phyloP scores from a whole-genome alignment of 306 rosid species.

The Prunus mume region DNA sequence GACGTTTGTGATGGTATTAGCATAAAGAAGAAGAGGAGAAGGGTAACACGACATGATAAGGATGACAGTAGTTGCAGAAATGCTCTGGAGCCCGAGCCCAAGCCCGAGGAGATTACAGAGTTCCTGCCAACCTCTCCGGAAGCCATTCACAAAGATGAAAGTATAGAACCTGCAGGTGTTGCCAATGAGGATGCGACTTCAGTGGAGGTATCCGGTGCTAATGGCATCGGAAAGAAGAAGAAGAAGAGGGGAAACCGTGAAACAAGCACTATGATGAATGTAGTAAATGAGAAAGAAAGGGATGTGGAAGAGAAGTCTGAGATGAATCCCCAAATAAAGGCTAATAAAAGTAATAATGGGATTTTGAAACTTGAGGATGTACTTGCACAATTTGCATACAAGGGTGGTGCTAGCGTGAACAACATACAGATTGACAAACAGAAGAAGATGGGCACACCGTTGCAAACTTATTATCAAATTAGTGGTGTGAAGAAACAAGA shows the following conservation, averaged over 20 bases:
- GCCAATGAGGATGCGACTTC: background rate
- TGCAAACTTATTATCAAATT: background rate
- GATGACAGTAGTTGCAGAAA: background rate
- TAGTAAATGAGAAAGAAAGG: background rate
- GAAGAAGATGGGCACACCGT: background rate
- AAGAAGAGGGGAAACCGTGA: background rate
- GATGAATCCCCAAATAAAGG: background rate
- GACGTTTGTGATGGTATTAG: background rate
- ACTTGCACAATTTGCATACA: conserved; percentile 8
- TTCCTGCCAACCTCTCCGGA: background rate
- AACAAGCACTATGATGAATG: background rate
- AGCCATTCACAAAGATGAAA: background rate
- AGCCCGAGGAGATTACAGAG: background rate
- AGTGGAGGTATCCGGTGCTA: background rate
- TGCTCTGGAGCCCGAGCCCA: background rate
- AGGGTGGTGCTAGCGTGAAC: background rate
- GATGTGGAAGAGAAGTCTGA: background rate
- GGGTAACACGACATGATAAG: background rate
- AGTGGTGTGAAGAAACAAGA: background rate
- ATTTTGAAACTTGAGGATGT: conserved; percentile 16
- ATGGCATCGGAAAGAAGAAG: background rate
- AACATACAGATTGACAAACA: background rate
- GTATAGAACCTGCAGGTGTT: background rate
- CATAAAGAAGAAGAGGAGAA: background rate
- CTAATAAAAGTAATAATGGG: background rate